Evolutionary conservation across 352 stramenopile genomes (phyloP), one percentile per base, ranked within the genome.

Genomic region (Pythium vanterpoolii): DNA sequence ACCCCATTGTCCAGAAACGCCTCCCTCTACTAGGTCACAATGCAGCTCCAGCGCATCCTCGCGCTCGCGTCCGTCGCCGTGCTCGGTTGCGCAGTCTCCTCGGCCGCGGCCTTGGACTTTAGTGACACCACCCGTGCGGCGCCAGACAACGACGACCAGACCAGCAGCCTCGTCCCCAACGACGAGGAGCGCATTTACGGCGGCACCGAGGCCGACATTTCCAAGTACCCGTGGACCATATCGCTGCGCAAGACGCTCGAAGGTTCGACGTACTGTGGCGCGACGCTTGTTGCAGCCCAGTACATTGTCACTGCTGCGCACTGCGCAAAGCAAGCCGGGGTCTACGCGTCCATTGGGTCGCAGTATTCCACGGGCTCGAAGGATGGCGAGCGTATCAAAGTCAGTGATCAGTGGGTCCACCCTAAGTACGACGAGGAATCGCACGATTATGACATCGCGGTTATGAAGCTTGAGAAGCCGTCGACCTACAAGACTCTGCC

Each of bases 231-330:
- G 56, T 89, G 71, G 65, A 80, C 84, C 42, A 74, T 83, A 46
- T 82, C 73, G 58, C 56, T 89, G 26, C 79, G 79, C 47, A 68
- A 76, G 64, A 67, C 69, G 24, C 56, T 62, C 9, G 69, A 65
- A 8, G 54, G 59, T 36, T 83, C 54, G 46, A 83, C 74, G 13
- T 90, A 81, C 68, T 92, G 83, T 50, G 83, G 80, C n/a, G 83
- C 76, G 16, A 66, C 76, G 27, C 76, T 92, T 1, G 74, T 92
- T 46, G 66, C 79, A 8, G 62, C 73, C 42, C 67, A 79, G 62
- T 89, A 89, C 47, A 73, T 92, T 9, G 59, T 89, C 34, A 92
- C 79, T 34, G 83, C 83, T n/a, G 83, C 68, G 9, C 83, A 92
- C 56, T 92, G 83, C 64, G 75, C 87, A 42, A 79, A 80, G 62